Base-by-base conservation (phyloP, 2,329 filamentous ascomycete species). In the Alternaria triticimaculans region DNA sequence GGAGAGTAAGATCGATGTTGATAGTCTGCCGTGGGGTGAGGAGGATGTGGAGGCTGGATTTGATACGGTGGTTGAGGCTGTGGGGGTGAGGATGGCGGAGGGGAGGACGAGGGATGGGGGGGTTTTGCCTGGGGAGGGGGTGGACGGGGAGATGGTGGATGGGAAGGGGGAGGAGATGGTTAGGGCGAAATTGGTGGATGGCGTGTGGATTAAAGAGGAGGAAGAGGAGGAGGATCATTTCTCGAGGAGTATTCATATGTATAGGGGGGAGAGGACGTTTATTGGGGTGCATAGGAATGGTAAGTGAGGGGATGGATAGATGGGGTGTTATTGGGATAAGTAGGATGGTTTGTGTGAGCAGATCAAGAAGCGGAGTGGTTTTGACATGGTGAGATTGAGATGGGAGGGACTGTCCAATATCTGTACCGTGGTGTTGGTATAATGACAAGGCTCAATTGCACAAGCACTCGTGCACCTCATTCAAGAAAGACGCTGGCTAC, bases 1-100 rank as follows among this genome's bases (percentile, higher is more conserved):
- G 78, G 88, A 93, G 43, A 84, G 89, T 78, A 88, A 94, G 28
- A 91, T 97, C 60, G 92, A 97, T 79, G 81, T 96, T 5, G 93
- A 97, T 43, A 84, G 85, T n/a, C 80, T 98, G 75, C 94, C 94
- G 0, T 96, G 94, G 89, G 94, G 94, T 0, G 90, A 91, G 2
- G 93, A 96, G 70, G 84, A 88, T 58, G 80, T 87, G 18, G 90
- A 89, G 0, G 87, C 85, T 0, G 92, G 93, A 0, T 87, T 95
- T 43, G 94, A 97, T 83, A 98, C 94, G 5, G 88, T 97, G 1
- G 85, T 96, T 7, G 78, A 89, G 55, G 94, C 95, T 0, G 82
- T 87, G 61, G 88, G 92, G 45, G 88, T 97, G 9, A 81, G 79
- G 49, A 82, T 83, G 63, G 76, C 74, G n/a, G 77, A 56, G 15